Evolutionary conservation across 2,329 filamentous ascomycete species (phyloP).

Genomic region (Chalaropsis ovoidea): DNA sequence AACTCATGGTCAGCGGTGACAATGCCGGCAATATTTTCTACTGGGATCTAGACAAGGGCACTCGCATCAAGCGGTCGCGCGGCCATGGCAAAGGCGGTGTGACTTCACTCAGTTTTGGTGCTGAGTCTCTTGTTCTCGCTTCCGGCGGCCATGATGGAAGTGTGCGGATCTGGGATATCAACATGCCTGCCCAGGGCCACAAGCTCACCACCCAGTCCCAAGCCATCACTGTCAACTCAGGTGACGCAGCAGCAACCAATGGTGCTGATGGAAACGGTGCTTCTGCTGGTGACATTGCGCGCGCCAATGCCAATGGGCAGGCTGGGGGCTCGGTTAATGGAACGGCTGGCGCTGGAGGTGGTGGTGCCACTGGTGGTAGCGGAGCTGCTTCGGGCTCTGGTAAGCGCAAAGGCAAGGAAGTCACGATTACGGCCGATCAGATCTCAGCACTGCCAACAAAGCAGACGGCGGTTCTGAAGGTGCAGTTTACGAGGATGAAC

Average conservation of each 20-base stretch:
- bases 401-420: constrained; percentile 81
- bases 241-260: constrained; percentile 22
- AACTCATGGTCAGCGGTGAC: constrained; percentile 83
- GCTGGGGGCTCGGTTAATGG: constrained; percentile 29
- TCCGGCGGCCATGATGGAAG: constrained; percentile 88
- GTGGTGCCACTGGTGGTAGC: constrained; percentile 28
- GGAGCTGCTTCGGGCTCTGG: constrained; percentile 30
- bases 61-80: constrained; percentile 80
- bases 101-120: constrained; percentile 85
- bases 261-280: constrained; percentile 8
- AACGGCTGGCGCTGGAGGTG: constrained; percentile 29
- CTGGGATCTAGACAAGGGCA: constrained; percentile 85
- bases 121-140: constrained; percentile 80
- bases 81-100: constrained; percentile 91
- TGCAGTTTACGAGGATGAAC: constrained; percentile 92
- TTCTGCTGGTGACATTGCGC: constrained; percentile 35
- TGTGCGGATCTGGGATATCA: constrained; percentile 87
- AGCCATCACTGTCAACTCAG: constrained; percentile 28
- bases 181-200: constrained; percentile 56
- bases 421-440: constrained; percentile 82
- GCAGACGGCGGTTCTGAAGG: constrained; percentile 88
- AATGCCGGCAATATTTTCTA: constrained; percentile 81
- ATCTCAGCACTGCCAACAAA: constrained; percentile 93
- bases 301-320: constrained; percentile 36
- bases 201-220: constrained; percentile 42